A percentile compares a stretch with the other conserved stretches of the same genome.
These are phyloP conservation scores for Cadophora malorum DNA, from an alignment of 2,329 filamentous ascomycete species.

Conservation along the genomic window DNA sequence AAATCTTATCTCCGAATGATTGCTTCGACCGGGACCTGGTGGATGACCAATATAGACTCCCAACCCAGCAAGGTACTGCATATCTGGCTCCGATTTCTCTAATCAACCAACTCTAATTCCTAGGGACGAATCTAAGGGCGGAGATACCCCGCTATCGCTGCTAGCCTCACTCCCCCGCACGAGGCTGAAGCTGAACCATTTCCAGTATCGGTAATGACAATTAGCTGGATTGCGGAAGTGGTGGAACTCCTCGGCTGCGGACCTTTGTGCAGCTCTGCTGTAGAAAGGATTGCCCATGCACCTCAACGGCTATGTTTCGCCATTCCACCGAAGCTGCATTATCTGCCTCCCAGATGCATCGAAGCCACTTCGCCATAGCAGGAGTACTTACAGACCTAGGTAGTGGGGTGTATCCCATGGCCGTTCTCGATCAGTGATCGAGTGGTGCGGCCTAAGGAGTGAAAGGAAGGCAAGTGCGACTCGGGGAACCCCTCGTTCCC, in stretches of 20 bases:
- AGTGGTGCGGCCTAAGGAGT: not conserved
- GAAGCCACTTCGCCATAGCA: not conserved
- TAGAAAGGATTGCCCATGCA: not conserved
- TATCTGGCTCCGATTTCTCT: not conserved
- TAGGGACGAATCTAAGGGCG: not conserved
- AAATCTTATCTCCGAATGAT: constrained; percentile 4
- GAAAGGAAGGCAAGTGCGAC: not conserved
- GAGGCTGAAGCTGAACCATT: constrained; percentile 21
- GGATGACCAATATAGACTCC: no score
- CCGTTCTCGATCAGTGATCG: not conserved
- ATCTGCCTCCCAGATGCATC: not conserved
- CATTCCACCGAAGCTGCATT: constrained; percentile 9
- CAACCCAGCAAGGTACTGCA: not conserved
- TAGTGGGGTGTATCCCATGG: not conserved
- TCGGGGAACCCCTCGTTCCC: constrained; percentile 9
- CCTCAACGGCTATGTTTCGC: not conserved
- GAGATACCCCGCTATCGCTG: not conserved
- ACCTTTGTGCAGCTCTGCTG: not conserved
- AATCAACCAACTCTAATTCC: not conserved
- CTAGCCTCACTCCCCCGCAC: constrained; percentile 20
- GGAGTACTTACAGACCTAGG: no score
- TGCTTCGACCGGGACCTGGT: not conserved
- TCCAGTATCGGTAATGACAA: not conserved
- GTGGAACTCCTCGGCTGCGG: not conserved
- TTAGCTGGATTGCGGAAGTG: not conserved